Evolutionary conservation across 2,329 filamentous ascomycete species (phyloP), one percentile per base, ranked within the genome.

Genomic region (Trichoderma citrinoviride): DNA sequence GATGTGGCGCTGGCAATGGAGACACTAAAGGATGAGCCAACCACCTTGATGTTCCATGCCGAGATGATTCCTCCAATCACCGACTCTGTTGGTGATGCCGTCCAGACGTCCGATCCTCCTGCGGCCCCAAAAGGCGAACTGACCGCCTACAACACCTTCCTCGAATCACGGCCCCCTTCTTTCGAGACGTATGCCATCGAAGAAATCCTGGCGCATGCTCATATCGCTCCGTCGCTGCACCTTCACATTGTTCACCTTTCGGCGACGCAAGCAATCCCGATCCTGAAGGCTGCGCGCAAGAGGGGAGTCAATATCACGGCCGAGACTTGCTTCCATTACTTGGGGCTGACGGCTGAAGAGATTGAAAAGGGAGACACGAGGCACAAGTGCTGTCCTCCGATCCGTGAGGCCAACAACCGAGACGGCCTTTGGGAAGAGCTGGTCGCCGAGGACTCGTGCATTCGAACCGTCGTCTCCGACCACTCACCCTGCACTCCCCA

Each of bases 11-110:
- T 90, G 44, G 93, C 91, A 49, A 93, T 99, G 85, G 81, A 82
- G 33, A 91, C 90, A 53, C 85, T 99, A 67, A 90, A 91, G 67
- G 87, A 92, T 70, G 85, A 89, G 61, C 85, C 92, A 19, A 98
- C 95, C 2, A 96, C 93, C 0, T 87, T 98, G 71, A 98, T 99
- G 94, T 99, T 99, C 81, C 95, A 99, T 75, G 95, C 95, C 64
- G 95, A 99, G 78, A 98, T 97, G 93, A 89, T 96, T 14, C 93
- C 94, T n/a, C 91, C 92, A 19, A 90, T 93, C 69, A 80, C 90
- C 56, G 86, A 87, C 69, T 93, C 91, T 0, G 90, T 93, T 2
- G 90, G 91, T 61, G 92, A 95, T 75, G 87, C 87, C 27, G 87
- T 92, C 4, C 89, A 91, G 72, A 78, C 79, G 27, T 91, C 90